phyloP scores from a whole-genome alignment of 306 rosid species.

The Glycine soja region DNA sequence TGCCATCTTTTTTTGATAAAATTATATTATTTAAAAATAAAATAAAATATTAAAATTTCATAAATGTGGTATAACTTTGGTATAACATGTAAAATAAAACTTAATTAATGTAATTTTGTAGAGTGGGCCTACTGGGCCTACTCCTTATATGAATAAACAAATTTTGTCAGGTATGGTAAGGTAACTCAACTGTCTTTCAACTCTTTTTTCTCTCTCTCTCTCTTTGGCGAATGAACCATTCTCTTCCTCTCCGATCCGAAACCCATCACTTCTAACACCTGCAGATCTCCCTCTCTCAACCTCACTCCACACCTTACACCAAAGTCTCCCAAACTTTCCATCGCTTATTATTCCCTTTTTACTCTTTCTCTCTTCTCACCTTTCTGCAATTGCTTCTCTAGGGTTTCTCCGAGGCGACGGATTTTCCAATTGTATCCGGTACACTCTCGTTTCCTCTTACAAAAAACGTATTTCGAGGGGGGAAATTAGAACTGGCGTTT shows the following conservation, averaged over 20 bases:
- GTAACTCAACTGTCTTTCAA: constrained; percentile 35
- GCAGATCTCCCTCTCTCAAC: constrained; percentile 53
- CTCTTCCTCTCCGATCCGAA: constrained; percentile 58
- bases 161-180: constrained; percentile 35
- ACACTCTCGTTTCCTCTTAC: constrained; percentile 19
- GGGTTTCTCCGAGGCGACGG: constrained; percentile 72
- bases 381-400: constrained; percentile 46
- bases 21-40: neutral
- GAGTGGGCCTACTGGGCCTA: constrained; percentile 27
- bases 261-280: constrained; percentile 40
- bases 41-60: neutral
- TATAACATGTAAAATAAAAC: neutral
- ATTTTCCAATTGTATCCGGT: constrained; percentile 5
- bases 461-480: neutral
- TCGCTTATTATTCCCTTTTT: neutral
- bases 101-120: neutral
- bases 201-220: constrained; percentile 17
- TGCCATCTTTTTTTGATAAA: too few species aligned
- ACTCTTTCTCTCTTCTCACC: neutral
- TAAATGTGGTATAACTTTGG: neutral
- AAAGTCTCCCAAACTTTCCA: constrained; percentile 16
- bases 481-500: constrained; percentile 29
- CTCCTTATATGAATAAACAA: constrained; percentile 35
- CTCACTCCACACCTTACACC: constrained; percentile 43
- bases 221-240: neutral